Conservation (phyloP, 345 rosid species). For the Draba incana region DNA sequence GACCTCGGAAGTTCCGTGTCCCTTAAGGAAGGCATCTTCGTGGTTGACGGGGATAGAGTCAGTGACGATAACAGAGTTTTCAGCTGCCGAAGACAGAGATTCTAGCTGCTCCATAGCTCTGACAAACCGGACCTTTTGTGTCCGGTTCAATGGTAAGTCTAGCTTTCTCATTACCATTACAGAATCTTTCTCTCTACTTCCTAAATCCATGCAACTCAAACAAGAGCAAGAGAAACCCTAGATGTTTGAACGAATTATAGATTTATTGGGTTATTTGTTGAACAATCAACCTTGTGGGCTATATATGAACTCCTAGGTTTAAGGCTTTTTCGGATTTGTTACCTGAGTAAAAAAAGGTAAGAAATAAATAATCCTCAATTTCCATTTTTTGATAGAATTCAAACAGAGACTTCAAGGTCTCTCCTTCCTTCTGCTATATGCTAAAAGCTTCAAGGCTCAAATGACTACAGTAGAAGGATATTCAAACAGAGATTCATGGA, state of each 20-base stretch:
- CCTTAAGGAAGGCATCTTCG: slow-evolving; percentile 91
- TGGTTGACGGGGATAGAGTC: slow-evolving; percentile 77
- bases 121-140: slow-evolving; percentile 75
- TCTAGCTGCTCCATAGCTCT: slow-evolving; percentile 76
- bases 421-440: no score
- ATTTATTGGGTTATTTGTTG: no score
- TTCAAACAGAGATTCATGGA: no score
- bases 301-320: background rate
- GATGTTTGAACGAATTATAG: background rate
- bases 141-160: slow-evolving; percentile 63
- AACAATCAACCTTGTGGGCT: slow-evolving; percentile 12
- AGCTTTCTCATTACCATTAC: slow-evolving; percentile 58
- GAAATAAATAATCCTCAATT: no score
- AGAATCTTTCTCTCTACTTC: no score
- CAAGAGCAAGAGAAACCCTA: slow-evolving; percentile 14
- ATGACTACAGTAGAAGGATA: no score
- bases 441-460: no score
- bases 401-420: no score
- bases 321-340: background rate
- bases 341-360: no score
- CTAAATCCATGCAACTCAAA: no score
- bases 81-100: slow-evolving; percentile 57
- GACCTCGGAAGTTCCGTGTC: slow-evolving; percentile 84
- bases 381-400: no score
- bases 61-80: slow-evolving; percentile 72